phyloP scores from a whole-genome alignment of 495 filamentous ascomycete genomes.

The Parmelia sp. region DNA sequence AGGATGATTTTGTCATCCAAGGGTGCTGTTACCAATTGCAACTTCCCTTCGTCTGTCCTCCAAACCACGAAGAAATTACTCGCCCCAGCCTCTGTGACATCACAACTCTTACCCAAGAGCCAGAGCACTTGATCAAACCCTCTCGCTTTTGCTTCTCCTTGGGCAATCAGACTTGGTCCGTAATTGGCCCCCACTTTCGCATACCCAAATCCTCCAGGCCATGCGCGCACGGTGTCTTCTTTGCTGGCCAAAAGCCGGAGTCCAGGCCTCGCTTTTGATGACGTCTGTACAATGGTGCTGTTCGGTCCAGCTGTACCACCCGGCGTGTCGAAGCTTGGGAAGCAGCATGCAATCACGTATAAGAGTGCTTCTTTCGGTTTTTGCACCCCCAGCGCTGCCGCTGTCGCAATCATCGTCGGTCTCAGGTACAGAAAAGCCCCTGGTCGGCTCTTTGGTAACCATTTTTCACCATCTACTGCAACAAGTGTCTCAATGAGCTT shows the following conservation, averaged over 20 bases:
- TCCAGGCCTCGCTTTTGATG: constrained; percentile 36
- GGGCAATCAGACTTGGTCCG: constrained; percentile 70
- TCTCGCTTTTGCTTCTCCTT: constrained; percentile 58
- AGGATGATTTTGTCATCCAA: constrained; percentile 76
- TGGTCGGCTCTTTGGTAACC: constrained; percentile 64
- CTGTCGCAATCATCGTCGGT: constrained; percentile 79
- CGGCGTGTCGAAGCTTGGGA: constrained; percentile 51
- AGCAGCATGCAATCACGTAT: constrained; percentile 70
- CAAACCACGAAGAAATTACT: constrained; percentile 88
- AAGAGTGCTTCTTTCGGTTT: constrained; percentile 75
- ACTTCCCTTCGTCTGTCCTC: constrained; percentile 57
- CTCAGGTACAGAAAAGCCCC: constrained; percentile 71
- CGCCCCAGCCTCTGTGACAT: constrained; percentile 87
- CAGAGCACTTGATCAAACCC: constrained; percentile 90
- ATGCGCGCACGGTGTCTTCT: constrained; percentile 76
- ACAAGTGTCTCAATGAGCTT: constrained; percentile 58
- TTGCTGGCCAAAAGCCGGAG: constrained; percentile 71
- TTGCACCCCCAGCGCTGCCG: constrained; percentile 72
- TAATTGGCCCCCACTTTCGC: constrained; percentile 93
- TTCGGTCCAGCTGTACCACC: not conserved
- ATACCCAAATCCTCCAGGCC: constrained; percentile 87
- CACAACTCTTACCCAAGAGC: constrained; percentile 68
- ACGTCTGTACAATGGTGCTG: not conserved
- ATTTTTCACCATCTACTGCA: constrained; percentile 60
- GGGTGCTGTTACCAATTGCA: constrained; percentile 76